Evolutionary conservation across 345 rosid species (phyloP).

Genomic region (Citrus reticulata): DNA sequence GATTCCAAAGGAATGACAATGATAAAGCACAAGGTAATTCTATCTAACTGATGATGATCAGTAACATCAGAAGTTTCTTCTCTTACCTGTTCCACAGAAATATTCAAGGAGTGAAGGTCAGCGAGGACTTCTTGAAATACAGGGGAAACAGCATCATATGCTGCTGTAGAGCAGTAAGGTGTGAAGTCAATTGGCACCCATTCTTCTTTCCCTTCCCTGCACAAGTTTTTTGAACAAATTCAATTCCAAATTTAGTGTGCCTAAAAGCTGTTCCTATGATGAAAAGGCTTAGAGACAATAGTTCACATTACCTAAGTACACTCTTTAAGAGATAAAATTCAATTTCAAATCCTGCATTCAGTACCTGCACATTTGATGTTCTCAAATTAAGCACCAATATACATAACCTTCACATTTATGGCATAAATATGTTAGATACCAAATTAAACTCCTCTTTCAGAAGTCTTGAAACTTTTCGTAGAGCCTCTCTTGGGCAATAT

Average conservation of each 20-base stretch:
- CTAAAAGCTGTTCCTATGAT: background rate
- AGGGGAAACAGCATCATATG: slow-evolving; percentile 61
- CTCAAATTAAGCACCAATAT: slow-evolving; percentile 10
- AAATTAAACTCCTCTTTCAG: slow-evolving; percentile 80
- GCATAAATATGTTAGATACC: slow-evolving; percentile 37
- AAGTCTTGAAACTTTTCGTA: slow-evolving; percentile 61
- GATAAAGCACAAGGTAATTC: background rate
- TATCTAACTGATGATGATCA: background rate
- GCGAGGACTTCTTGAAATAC: slow-evolving; percentile 63
- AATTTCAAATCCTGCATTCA: slow-evolving; percentile 98
- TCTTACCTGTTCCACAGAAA: slow-evolving; percentile 79
- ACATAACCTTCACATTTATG: background rate
- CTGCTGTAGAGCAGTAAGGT: slow-evolving; percentile 75
- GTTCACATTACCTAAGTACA: slow-evolving; percentile 40
- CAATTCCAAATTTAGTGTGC: background rate
- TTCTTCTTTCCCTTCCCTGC: slow-evolving; percentile 81
- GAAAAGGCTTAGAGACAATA: background rate
- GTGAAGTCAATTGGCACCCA: slow-evolving; percentile 74
- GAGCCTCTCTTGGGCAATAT: slow-evolving; percentile 89
- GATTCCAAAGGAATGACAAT: background rate
- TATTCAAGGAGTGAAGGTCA: slow-evolving; percentile 61
- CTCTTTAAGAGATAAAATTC: slow-evolving; percentile 86
- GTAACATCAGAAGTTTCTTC: background rate
- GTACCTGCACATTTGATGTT: slow-evolving; percentile 37
- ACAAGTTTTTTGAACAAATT: slow-evolving; percentile 7